Base-by-base conservation (phyloP, 2,329 filamentous ascomycete genomes). In the Monosporascus sp. region DNA sequence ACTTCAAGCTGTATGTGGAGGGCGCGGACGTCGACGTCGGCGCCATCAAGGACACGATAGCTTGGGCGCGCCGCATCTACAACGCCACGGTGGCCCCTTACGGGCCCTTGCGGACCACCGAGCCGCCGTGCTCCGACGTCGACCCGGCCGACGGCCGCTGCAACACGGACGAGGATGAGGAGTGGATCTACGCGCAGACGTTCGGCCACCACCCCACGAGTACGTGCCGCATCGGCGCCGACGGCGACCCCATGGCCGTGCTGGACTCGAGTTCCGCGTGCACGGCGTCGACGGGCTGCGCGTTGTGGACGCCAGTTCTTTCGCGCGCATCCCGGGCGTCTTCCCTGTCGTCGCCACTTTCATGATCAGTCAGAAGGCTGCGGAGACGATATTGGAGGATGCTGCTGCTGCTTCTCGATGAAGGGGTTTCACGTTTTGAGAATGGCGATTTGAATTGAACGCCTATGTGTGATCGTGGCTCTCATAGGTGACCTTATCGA, bases 121-220 rank as follows among this genome's bases (percentile, higher is more conserved):
- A 59, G 49, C 57, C 57, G 11, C 55, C 57, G 8, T 59, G 57
- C 52, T 31, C 47, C 48, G 51, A 26, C 26, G 37, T 47, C 24
- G 49, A 52, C 22, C 24, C 38, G 5, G 49, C 49, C 46, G 45
- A 45, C 47, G 40, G 47, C 44, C 22, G 43, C 49, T 40, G 52
- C 37, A 19, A 19, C 37, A 35, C 31, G 5, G 50, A 49, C 7
- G 48, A 55, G 20, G 48, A 59, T 48, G 58, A 64, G 69, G 78
- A 54, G 70, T 72, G 61, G 50, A 51, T 64, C 27, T 53, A 59
- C 48, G 70, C 76, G 43, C 70, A 75, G 24, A 72, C 76, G 1
- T 81, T 78, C 71, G 78, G 78, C 0, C 80, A 84, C 63, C 80
- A 84, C 64, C 77, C 78, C 6, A 78, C 74, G 0, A 78, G 76